Evolutionary conservation across 2,329 filamentous ascomycete genomes (phyloP).

Genomic region (Hymenoscyphus albidus): DNA sequence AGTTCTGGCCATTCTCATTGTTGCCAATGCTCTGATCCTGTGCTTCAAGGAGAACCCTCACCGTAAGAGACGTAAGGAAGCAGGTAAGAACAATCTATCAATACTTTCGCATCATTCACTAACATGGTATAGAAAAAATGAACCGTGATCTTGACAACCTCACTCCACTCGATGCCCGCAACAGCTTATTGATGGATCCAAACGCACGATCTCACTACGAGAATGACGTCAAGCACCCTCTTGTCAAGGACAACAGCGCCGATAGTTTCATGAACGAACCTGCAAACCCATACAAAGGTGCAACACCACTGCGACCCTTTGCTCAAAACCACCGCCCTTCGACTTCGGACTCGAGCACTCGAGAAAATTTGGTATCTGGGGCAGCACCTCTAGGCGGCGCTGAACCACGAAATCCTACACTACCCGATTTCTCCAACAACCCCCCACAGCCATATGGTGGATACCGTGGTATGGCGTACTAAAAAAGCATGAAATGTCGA

Average conservation of each 20-base stretch:
- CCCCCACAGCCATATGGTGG: slow-evolving; percentile 15
- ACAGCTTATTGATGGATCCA: slow-evolving; percentile 62
- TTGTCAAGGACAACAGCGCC: slow-evolving; percentile 18
- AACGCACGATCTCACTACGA: slow-evolving; percentile 22
- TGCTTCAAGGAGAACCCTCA: slow-evolving; percentile 88
- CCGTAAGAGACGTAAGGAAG: slow-evolving; percentile 80
- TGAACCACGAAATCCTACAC: slow-evolving; percentile 21
- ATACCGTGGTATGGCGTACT: slow-evolving; percentile 31
- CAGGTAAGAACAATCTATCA: slow-evolving; percentile 60
- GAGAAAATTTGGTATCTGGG: slow-evolving; percentile 25
- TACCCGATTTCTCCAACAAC: slow-evolving; percentile 19
- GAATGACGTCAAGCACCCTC: slow-evolving; percentile 24
- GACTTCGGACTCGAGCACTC: slow-evolving; percentile 15
- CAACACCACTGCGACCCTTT: slow-evolving; percentile 25
- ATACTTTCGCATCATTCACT: slow-evolving; percentile 15
- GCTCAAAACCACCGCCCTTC: slow-evolving; percentile 17
- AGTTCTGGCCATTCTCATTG: slow-evolving; percentile 79
- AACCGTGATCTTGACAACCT: slow-evolving; percentile 75
- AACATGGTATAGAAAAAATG: slow-evolving; percentile 59
- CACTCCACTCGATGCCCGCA: slow-evolving; percentile 81
- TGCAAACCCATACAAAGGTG: slow-evolving; percentile 29
- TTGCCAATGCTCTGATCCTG: slow-evolving; percentile 79
- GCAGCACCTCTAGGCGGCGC: slow-evolving; percentile 29
- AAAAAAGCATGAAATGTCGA: slow-evolving; percentile 6
- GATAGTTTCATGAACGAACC: slow-evolving; percentile 32